A percentile compares a stretch with the other conserved stretches of the same genome.
Evolutionary conservation across 139 green algal genomes (phyloP).

Genomic region (Closterium sp.): DNA sequence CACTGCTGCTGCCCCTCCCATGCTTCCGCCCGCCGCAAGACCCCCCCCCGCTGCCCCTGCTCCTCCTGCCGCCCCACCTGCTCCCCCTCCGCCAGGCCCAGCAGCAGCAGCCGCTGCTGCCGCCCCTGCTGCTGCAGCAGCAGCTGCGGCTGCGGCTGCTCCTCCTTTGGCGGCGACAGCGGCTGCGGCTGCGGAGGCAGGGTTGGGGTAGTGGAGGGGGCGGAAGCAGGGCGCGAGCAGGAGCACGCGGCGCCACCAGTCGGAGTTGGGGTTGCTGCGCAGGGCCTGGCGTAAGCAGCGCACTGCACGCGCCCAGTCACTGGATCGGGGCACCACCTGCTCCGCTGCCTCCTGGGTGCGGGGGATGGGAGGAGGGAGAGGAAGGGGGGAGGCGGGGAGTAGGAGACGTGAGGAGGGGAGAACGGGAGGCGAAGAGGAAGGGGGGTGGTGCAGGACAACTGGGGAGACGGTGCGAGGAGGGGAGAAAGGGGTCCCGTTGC

Average conservation of each 20-base stretch:
- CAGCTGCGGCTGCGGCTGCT: neutral
- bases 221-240: constrained; percentile 2
- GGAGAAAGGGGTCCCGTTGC: neutral
- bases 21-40: neutral
- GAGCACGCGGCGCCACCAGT: neutral
- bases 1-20: neutral
- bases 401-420: neutral
- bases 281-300: neutral
- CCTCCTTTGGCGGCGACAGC: neutral
- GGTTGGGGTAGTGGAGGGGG: neutral
- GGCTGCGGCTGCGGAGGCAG: neutral
- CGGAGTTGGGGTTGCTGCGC: neutral
- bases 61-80: neutral
- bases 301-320: neutral
- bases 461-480: neutral
- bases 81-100: neutral
- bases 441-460: too few species aligned
- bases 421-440: too few species aligned
- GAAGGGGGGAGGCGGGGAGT: neutral
- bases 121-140: too few species aligned
- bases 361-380: neutral
- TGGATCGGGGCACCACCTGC: neutral
- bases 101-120: neutral
- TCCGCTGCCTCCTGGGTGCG: neutral
- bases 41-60: neutral